phyloP scores from a whole-genome alignment of 192 early-diverging fungal species.

The Coemansia sp. region DNA sequence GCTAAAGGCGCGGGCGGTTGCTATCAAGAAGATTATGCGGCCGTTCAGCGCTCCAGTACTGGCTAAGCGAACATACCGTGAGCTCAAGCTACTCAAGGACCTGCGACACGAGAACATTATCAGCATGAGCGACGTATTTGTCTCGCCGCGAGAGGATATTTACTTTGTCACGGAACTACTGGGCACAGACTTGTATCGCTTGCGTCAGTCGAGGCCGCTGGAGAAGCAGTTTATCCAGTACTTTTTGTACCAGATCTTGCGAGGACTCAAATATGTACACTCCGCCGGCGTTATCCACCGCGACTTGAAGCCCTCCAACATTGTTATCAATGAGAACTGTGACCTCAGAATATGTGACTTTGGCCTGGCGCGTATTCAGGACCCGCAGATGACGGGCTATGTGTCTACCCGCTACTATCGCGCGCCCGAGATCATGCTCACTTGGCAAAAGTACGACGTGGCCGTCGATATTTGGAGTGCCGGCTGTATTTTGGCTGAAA shows the following conservation, averaged over 20 bases:
- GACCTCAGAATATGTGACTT: constrained; percentile 99
- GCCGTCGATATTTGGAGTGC: constrained; percentile 96
- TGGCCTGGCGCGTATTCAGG: constrained; percentile 92
- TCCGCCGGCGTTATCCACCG: constrained; percentile 95
- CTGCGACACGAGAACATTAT: constrained; percentile 97
- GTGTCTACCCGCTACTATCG: constrained; percentile 97
- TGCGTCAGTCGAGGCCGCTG: constrained; percentile 85
- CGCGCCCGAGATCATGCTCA: constrained; percentile 98
- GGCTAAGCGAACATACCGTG: constrained; percentile 94
- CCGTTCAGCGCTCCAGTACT: constrained; percentile 92
- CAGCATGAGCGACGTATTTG: constrained; percentile 91
- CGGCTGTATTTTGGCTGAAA: constrained; percentile 95
- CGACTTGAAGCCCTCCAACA: constrained; percentile 96
- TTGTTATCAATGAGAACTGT: constrained; percentile 97
- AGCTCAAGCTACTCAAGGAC: constrained; percentile 92
- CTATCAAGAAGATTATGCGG: constrained; percentile 97
- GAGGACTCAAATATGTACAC: constrained; percentile 93
- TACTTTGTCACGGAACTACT: constrained; percentile 98
- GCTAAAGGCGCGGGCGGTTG: constrained; percentile 78
- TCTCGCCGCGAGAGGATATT: constrained; percentile 92
- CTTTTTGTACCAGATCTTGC: constrained; percentile 97
- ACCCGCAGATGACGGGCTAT: constrained; percentile 97
- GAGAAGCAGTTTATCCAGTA: constrained; percentile 97
- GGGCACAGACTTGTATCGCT: constrained; percentile 93
- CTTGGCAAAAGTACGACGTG: constrained; percentile 96